Evolutionary conservation across 2,329 filamentous ascomycete genomes (phyloP).

Genomic region (Thielaviopsis musarum): DNA sequence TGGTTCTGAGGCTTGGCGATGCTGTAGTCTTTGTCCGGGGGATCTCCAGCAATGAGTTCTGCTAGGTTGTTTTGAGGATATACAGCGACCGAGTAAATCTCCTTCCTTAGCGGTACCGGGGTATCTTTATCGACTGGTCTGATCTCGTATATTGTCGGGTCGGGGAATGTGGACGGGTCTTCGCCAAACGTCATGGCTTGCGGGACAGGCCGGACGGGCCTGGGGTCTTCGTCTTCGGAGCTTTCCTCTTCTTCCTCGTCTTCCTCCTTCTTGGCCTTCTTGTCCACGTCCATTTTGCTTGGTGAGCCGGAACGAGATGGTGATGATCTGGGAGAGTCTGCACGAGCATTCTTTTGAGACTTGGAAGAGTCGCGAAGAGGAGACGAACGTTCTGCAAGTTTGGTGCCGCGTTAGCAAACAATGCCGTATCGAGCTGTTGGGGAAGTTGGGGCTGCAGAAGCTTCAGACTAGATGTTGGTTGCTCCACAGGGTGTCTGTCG

Average conservation of each 20-base stretch:
- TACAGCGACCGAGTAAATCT: slow-evolving; percentile 71
- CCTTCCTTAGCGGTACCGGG: slow-evolving; percentile 43
- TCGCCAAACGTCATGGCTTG: slow-evolving; percentile 82
- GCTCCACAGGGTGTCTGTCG: not conserved
- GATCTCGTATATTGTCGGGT: slow-evolving; percentile 92
- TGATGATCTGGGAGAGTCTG: slow-evolving; percentile 43
- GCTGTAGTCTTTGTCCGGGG: slow-evolving; percentile 90
- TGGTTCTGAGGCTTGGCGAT: slow-evolving; percentile 86
- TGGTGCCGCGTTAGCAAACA: slow-evolving; percentile 12
- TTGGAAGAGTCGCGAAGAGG: slow-evolving; percentile 34
- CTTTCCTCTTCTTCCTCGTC: slow-evolving; percentile 25
- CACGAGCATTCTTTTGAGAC: slow-evolving; percentile 32
- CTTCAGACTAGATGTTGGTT: not conserved
- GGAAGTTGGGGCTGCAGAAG: not conserved
- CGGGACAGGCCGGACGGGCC: slow-evolving; percentile 47
- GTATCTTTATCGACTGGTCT: slow-evolving; percentile 42
- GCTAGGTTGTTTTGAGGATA: slow-evolving; percentile 70
- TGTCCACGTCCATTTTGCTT: slow-evolving; percentile 41
- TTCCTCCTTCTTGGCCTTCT: slow-evolving; percentile 28
- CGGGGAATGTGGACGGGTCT: slow-evolving; percentile 77
- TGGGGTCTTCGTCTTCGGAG: slow-evolving; percentile 41
- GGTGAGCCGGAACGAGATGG: slow-evolving; percentile 30
- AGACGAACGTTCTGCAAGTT: slow-evolving; percentile 32
- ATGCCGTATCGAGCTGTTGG: too few relatives aligned
- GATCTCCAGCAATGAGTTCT: slow-evolving; percentile 72